phyloP scores from a whole-genome alignment of 2,329 filamentous ascomycete genomes.

The Fusarium tuaranense region DNA sequence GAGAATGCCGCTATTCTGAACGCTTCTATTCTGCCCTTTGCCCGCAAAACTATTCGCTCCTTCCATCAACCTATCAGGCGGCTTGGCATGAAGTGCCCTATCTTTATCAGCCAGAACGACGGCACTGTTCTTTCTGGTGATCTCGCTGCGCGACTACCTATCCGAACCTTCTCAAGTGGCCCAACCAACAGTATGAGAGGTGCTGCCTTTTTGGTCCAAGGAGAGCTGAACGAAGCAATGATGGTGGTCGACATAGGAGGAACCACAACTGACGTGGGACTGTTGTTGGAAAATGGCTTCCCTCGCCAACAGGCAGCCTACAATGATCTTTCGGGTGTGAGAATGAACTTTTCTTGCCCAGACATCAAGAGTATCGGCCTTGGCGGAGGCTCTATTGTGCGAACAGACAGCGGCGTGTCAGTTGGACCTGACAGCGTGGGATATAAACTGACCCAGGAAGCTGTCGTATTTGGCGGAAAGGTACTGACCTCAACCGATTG shows the following conservation, averaged over 20 bases:
- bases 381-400: slow-evolving; percentile 68
- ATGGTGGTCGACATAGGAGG: slow-evolving; percentile 77
- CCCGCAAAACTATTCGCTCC: slow-evolving; percentile 65
- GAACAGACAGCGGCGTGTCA: slow-evolving; percentile 52
- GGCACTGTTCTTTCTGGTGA: slow-evolving; percentile 68
- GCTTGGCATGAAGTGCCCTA: slow-evolving; percentile 63
- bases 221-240: slow-evolving; percentile 51
- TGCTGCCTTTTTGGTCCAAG: slow-evolving; percentile 67
- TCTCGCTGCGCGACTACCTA: slow-evolving; percentile 66
- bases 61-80: slow-evolving; percentile 65
- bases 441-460: slow-evolving; percentile 65
- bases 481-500: slow-evolving; percentile 70
- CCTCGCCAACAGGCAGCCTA: slow-evolving; percentile 73
- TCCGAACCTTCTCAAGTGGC: slow-evolving; percentile 71
- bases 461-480: slow-evolving; percentile 67
- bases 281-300: slow-evolving; percentile 71
- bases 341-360: slow-evolving; percentile 70
- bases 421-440: slow-evolving; percentile 74
- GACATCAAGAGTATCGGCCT: slow-evolving; percentile 71
- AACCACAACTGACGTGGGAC: slow-evolving; percentile 73
- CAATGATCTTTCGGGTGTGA: slow-evolving; percentile 70
- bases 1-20: slow-evolving; percentile 76
- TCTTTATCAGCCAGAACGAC: slow-evolving; percentile 74
- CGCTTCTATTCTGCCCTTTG: slow-evolving; percentile 70
- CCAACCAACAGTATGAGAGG: slow-evolving; percentile 74